Evolutionary conservation across 192 early-diverging fungal species (phyloP), one percentile per base, ranked within the genome.

Genomic region (Borealophlyctis nickersoniae): DNA sequence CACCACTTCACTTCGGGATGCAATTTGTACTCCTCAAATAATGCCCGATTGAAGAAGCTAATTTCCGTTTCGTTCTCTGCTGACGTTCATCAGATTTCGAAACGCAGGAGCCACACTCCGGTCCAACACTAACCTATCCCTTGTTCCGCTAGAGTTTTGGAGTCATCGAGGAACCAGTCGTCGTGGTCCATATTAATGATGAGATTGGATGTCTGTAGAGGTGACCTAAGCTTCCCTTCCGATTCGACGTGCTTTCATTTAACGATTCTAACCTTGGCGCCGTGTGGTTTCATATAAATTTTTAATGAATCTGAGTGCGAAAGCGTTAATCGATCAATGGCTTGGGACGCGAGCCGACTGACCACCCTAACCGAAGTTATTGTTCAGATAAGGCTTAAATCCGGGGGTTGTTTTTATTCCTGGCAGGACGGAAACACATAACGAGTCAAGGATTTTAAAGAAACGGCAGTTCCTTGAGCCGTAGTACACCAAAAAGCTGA

Each of bases 111-210:
- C 7, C 14, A 53, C 7, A 27, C 14, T 14, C 52, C 52, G 11
- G 52, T 9, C 26, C 13, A 3, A n/a, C 48, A 36, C 65, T 60
- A 79, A 90, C 88, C 89, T 33, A 91, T 72, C 3, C 86, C 86
- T 4, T 66, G 76, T 49, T 76, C 73, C 11, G 86, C 70, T 31
- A 83, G 75, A 23, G 78, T 76, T 16, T 71, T 66, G 34, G 84
- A 78, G 64, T 89, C 79, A 27, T 67, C 66, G 3, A 88, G 73
- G 60, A 92, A 78, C 60, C 76, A 80, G 2, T 80, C 74, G 36
- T 91, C 82, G 53, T 92, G 77, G 28, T 91, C 91, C 49, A 90
- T 67, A 66, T 95, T 95, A 71, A 95, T 93, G 49, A 91, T 88
- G 51, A 95, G 77, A 70, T 92, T 91, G 70, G 84, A 82, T 16